Percentiles rank a stretch among this genome's conserved stretches.
Evolutionary conservation across 2,329 filamentous ascomycete species (phyloP).

Genomic region (Claviceps humidiphila): DNA sequence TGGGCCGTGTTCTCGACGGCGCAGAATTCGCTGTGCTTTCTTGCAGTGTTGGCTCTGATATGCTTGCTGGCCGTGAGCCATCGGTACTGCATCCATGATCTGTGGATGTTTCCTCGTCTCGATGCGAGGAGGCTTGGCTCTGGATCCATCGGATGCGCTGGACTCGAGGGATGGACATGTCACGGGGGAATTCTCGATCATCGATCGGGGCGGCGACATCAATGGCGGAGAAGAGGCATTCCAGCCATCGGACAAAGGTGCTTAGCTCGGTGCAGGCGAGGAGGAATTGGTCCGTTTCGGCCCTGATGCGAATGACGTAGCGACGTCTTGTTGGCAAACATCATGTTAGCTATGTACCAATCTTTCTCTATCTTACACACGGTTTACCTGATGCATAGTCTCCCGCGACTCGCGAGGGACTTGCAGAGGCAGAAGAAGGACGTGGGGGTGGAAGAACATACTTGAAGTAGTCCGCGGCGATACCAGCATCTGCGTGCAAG

Average conservation of each 20-base stretch:
- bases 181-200: slow-evolving; percentile 50
- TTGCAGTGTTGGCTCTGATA: not conserved
- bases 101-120: slow-evolving; percentile 1
- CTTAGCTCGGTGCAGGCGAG: slow-evolving; percentile 52
- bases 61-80: not conserved
- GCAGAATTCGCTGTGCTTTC: slow-evolving; percentile 8
- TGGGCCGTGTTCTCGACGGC: slow-evolving; percentile 18
- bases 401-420: too few relatives aligned
- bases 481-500: slow-evolving; percentile 61
- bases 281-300: slow-evolving; percentile 62
- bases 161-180: slow-evolving; percentile 47
- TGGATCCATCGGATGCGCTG: slow-evolving; percentile 39
- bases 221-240: slow-evolving; percentile 58
- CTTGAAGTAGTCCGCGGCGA: slow-evolving; percentile 62
- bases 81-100: slow-evolving; percentile 2
- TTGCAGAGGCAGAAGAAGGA: too few relatives aligned
- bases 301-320: slow-evolving; percentile 58
- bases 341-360: not conserved
- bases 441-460: slow-evolving; percentile 22
- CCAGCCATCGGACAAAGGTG: slow-evolving; percentile 55
- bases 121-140: slow-evolving; percentile 19
- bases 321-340: slow-evolving; percentile 14
- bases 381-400: too few relatives aligned
- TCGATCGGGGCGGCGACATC: slow-evolving; percentile 59
- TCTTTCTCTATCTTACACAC: too few relatives aligned